Base-by-base conservation (phyloP, 73 alveolate species). In the Paramecium sonneborni region DNA sequence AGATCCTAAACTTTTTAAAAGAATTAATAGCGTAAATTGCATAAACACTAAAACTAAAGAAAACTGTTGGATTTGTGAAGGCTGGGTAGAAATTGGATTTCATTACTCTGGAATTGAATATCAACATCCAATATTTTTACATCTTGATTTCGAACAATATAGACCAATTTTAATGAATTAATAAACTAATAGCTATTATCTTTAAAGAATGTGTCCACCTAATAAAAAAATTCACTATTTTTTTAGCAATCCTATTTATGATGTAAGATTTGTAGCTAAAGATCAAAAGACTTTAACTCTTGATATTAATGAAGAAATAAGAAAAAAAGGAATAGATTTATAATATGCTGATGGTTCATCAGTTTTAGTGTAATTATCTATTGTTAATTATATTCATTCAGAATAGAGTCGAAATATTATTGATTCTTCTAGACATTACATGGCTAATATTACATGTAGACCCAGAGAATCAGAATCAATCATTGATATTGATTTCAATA, bases 51-150 rank as follows among this genome's bases (percentile, higher is more conserved):
- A 35, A n/a, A 88, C 85, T 7, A 68, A 69, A 69, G 94, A 88
- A 4, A 68, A 69, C 44, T 88, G 94, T 57, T 88, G 94, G 94
- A 72, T 88, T n/a, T 88, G 94, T 88, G 94, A 88, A 18, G 91
- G 94, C 28, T 88, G 94, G 94, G 18, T 37, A 43, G 94, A 88
- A 30, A 26, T 88, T 0, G 44, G 74, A 30, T 88, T 88, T 72
- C 67, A 88, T 69, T 69, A 48, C 26, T 56, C 84, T 5, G 89
- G 67, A 10, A 67, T 38, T 44, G 32, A 56, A 30, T 69, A 57
- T 26, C 26, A 88, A 24, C 57, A 88, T 70, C 94, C 94, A 0
- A 82, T 69, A 30, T 88, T 88, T 30, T 70, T 88, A 6, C 94
- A 88, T 70, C 52, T 88, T 11, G 94, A 88, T 44, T 88, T 88